A percentile compares a stretch with the other conserved stretches of the same genome.
These are phyloP conservation scores for Pulveroboletus sp. DNA, from an alignment of 768 basidiomycete genomes.

Conservation along the genomic window DNA sequence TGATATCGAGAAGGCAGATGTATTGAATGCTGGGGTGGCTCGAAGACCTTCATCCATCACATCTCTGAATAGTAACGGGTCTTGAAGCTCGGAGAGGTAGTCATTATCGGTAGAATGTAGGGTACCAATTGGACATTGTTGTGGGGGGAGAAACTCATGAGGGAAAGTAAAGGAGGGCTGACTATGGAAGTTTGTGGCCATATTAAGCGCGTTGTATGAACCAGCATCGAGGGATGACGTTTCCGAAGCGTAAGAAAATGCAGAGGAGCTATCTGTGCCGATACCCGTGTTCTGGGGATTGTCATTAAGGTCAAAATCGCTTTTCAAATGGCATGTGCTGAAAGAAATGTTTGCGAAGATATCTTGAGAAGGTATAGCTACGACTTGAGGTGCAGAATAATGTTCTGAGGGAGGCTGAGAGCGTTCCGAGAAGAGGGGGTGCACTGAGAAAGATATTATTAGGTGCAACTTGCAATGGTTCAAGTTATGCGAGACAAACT, in stretches of 20 bases:
- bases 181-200: slow-evolving; percentile 6
- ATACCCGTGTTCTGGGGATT: slow-evolving; percentile 4
- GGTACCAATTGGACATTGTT: slow-evolving; percentile 1
- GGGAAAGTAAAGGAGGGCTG: slow-evolving; percentile 3
- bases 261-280: background rate
- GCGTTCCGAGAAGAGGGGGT: slow-evolving; percentile 23
- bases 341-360: slow-evolving; percentile 4
- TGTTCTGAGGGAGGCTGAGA: slow-evolving; percentile 13
- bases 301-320: slow-evolving; percentile 7
- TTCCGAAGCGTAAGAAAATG: slow-evolving; percentile 6
- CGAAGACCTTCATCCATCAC: slow-evolving; percentile 9
- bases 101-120: slow-evolving; percentile 1
- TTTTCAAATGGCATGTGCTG: slow-evolving; percentile 10
- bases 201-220: background rate
- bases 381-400: background rate
- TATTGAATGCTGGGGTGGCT: slow-evolving; percentile 6
- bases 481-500: slow-evolving; percentile 22
- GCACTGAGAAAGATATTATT: slow-evolving; percentile 15
- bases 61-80: slow-evolving; percentile 13
- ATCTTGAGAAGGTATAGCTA: slow-evolving; percentile 9
- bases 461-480: background rate
- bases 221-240: background rate
- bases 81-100: slow-evolving; percentile 13
- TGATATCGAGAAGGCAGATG: slow-evolving; percentile 27
- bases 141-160: slow-evolving; percentile 8